Conservation (phyloP, 2,329 filamentous ascomycete species). For the Fusarium sp. region DNA sequence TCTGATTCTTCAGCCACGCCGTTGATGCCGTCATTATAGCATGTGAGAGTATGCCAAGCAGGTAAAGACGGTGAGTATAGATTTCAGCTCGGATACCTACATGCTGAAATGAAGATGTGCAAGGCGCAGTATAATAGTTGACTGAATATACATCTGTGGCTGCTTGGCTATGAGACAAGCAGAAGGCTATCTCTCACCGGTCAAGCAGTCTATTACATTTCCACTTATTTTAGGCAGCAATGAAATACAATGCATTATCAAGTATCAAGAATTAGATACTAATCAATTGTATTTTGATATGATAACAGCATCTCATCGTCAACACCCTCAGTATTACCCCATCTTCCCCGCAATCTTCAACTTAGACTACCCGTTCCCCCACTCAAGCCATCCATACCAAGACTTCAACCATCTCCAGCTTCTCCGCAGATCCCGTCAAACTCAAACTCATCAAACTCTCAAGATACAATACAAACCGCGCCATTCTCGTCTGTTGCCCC, state of each 20-base stretch:
- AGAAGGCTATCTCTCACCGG: not conserved
- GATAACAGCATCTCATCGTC: not conserved
- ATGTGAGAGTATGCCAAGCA: not conserved
- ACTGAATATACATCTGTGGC: not conserved
- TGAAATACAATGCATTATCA: not conserved
- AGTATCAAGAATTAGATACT: not conserved
- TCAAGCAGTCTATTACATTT: not conserved
- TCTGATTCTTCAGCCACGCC: conserved; percentile 12
- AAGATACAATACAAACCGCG: not conserved
- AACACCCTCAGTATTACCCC: conserved; percentile 15
- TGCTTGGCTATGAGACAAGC: conserved; percentile 10
- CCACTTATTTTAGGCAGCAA: not conserved
- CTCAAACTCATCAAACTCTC: not conserved
- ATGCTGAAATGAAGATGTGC: not conserved
- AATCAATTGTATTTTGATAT: not conserved
- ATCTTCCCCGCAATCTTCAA: conserved; percentile 35
- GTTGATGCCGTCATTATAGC: not conserved
- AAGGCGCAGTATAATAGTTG: not conserved
- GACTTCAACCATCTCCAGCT: not conserved
- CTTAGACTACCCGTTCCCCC: conserved; percentile 34
- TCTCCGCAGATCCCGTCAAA: conserved; percentile 9
- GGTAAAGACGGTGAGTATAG: not conserved
- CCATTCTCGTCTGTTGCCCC: conserved; percentile 11
- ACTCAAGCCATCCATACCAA: conserved; percentile 20
- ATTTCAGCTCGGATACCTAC: conserved; percentile 12